Conservation (phyloP, 129 eudicot genomes). For the Saposhnikovia divaricata region DNA sequence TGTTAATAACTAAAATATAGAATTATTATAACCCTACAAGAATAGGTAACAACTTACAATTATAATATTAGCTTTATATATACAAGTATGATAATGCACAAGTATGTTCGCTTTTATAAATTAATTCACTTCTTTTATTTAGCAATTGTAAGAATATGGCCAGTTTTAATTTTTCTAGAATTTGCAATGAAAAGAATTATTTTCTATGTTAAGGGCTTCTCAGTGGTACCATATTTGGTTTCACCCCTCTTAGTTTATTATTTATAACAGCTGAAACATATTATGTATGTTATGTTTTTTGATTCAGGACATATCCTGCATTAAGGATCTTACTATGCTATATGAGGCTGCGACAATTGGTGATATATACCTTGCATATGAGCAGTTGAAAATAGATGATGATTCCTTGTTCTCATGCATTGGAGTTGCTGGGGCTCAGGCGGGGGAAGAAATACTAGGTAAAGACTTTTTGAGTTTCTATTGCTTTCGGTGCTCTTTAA, state of each 20-base stretch:
- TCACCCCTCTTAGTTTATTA: no score
- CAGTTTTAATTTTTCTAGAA: no score
- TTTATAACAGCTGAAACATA: neutral
- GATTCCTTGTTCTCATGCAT: conserved; percentile 78
- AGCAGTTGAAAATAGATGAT: conserved; percentile 83
- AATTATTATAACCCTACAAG: neutral
- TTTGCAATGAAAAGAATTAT: no score
- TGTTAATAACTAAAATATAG: neutral
- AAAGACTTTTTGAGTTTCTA: neutral
- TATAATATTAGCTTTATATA: neutral
- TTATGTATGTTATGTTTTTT: neutral
- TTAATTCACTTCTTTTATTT: no score
- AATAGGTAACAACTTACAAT: neutral
- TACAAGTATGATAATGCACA: neutral
- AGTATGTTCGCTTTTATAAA: no score
- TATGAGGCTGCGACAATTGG: conserved; percentile 82
- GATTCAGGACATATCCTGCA: conserved; percentile 81
- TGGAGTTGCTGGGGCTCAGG: conserved; percentile 87
- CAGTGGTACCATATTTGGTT: no score
- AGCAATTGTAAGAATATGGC: no score
- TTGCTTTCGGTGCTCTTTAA: neutral
- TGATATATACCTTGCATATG: conserved; percentile 81
- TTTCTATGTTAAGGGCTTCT: no score
- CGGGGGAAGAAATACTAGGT: conserved; percentile 70
- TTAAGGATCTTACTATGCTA: conserved; percentile 66